These are phyloP conservation scores for Pseudocercospora fijiensis DNA, from an alignment of 2,329 filamentous ascomycete species.

Conservation along the genomic window DNA sequence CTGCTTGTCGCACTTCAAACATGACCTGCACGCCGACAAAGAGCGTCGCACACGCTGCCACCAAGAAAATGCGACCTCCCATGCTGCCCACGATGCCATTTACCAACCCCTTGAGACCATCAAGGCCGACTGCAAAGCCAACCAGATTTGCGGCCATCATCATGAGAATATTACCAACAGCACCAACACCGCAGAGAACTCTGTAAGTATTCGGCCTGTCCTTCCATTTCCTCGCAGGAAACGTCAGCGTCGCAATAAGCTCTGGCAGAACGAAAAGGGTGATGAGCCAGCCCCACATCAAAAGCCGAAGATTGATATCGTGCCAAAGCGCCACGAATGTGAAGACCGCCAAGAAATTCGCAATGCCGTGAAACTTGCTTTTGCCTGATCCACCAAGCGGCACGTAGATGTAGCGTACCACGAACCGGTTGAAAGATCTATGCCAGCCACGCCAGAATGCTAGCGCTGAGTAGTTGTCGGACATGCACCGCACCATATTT, in stretches of 20 bases:
- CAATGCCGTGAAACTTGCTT: conserved; percentile 59
- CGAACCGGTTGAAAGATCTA: conserved; percentile 90
- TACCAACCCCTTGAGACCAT: conserved; percentile 77
- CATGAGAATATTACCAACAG: conserved; percentile 81
- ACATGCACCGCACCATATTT: conserved; percentile 97
- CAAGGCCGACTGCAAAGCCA: conserved; percentile 87
- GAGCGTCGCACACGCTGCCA: conserved; percentile 67
- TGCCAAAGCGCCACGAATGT: conserved; percentile 98
- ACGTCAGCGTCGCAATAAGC: conserved; percentile 67
- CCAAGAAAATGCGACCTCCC: conserved; percentile 71
- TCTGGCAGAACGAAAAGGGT: conserved; percentile 93
- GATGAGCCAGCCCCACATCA: conserved; percentile 97
- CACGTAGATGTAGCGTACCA: conserved; percentile 89
- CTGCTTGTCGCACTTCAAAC: conserved; percentile 89
- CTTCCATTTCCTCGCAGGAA: conserved; percentile 73
- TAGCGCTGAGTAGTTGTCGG: conserved; percentile 86
- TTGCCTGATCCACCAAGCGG: conserved; percentile 71
- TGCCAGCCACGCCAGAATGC: conserved; percentile 98
- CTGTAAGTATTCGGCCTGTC: conserved; percentile 70
- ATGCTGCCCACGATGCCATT: conserved; percentile 72
- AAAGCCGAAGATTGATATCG: conserved; percentile 83
- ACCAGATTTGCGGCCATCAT: conserved; percentile 96
- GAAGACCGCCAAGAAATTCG: conserved; percentile 82
- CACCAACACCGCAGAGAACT: conserved; percentile 75
- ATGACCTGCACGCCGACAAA: conserved; percentile 90